Percentiles rank a stretch among this genome's conserved stretches.
Conservation (phyloP, 2,329 filamentous ascomycete species). For the Pochonia chlamydosporia region DNA sequence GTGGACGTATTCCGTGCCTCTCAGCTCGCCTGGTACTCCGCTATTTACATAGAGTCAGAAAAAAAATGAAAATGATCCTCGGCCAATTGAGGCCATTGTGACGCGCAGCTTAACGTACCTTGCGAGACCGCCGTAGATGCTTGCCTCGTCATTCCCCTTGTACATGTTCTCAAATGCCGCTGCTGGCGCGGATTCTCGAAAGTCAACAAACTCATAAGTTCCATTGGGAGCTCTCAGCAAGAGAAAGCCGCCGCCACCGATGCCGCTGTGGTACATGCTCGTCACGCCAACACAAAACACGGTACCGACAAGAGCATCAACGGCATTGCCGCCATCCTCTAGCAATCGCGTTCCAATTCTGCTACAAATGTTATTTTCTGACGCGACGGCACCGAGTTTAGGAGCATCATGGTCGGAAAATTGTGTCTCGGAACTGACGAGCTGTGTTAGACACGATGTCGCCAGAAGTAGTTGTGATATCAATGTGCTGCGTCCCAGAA, state of each 20-base stretch:
- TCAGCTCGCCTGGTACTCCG: conserved; percentile 64
- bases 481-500: neutral
- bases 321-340: conserved; percentile 57
- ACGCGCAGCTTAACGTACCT: conserved; percentile 44
- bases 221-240: conserved; percentile 61
- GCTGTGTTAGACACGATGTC: neutral
- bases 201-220: conserved; percentile 75
- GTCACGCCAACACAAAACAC: conserved; percentile 59
- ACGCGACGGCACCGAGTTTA: conserved; percentile 52
- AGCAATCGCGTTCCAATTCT: conserved; percentile 52
- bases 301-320: conserved; percentile 60
- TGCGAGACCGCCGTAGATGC: conserved; percentile 65
- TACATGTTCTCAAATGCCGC: conserved; percentile 80
- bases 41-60: conserved; percentile 22
- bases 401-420: neutral
- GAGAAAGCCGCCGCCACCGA: conserved; percentile 77
- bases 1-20: conserved; percentile 71
- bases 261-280: conserved; percentile 62
- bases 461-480: neutral
- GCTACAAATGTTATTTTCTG: conserved; percentile 54
- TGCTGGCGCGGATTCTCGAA: conserved; percentile 76
- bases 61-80: conserved; percentile 9
- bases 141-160: conserved; percentile 57
- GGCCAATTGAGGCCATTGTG: conserved; percentile 17
- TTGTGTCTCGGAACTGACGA: neutral